A percentile compares a stretch with the other conserved stretches of the same genome.
Conservation (phyloP, 2,329 filamentous ascomycete species). For the Diaporthe helianthi region DNA sequence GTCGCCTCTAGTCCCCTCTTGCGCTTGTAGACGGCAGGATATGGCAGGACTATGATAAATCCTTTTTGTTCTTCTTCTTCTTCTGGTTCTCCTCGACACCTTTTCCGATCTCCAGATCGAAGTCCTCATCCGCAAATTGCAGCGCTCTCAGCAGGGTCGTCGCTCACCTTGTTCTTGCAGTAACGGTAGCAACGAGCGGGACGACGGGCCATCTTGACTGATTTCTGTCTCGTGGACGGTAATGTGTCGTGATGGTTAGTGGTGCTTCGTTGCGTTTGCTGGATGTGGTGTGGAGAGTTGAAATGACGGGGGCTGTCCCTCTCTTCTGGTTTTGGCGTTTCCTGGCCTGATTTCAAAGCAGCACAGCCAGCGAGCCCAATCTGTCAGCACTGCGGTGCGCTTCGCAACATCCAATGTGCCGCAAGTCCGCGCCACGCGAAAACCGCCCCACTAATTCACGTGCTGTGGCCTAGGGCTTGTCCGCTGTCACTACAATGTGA, state of each 20-base stretch:
- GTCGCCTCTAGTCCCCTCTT: not conserved
- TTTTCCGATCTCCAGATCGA: not conserved
- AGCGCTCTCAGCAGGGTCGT: constrained; percentile 26
- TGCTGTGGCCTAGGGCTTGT: constrained; percentile 7
- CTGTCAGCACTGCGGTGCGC: constrained; percentile 10
- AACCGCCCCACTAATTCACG: not conserved
- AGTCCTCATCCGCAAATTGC: not conserved
- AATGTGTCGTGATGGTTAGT: constrained; percentile 48
- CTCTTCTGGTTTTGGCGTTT: constrained; percentile 39
- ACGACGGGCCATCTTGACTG: constrained; percentile 97
- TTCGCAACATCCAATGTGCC: not conserved
- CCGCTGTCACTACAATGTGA: not conserved
- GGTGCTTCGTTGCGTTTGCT: constrained; percentile 50
- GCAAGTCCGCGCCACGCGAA: not conserved
- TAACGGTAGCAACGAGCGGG: constrained; percentile 99
- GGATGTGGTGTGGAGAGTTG: constrained; percentile 41
- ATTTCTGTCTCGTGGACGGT: constrained; percentile 56
- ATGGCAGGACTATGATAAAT: not conserved
- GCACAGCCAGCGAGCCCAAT: constrained; percentile 27
- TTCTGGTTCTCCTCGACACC: not conserved
- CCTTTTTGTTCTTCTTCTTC: not conserved
- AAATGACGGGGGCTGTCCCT: constrained; percentile 40
- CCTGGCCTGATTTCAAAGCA: constrained; percentile 64
- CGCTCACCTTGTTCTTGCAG: constrained; percentile 99
- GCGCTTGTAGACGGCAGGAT: constrained; percentile 14